Conservation (phyloP, 352 stramenopile genomes). For the Globisporangium splendens region DNA sequence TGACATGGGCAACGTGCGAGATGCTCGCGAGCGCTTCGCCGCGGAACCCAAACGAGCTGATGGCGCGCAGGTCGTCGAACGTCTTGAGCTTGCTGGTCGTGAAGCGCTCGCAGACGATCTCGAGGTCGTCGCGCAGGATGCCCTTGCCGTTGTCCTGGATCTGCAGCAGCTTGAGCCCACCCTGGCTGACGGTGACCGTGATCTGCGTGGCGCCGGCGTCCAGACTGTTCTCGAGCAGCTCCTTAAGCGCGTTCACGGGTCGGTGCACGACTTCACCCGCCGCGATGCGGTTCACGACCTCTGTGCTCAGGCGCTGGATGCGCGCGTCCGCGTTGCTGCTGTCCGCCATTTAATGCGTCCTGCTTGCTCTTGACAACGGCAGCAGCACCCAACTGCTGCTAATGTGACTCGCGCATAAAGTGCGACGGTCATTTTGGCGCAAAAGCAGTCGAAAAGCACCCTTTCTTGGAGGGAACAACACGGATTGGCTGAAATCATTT, state of each 20-base stretch:
- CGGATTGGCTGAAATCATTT: constrained; percentile 28
- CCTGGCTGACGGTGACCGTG: constrained; percentile 70
- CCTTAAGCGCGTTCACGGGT: constrained; percentile 93
- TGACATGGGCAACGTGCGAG: constrained; percentile 92
- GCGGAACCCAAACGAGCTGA: constrained; percentile 98
- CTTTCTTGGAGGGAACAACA: constrained; percentile 42
- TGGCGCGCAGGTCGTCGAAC: constrained; percentile 94
- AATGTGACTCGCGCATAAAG: not conserved
- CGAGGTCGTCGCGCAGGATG: constrained; percentile 90
- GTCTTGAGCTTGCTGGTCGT: constrained; percentile 96
- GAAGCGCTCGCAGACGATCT: constrained; percentile 96
- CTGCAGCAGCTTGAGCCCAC: constrained; percentile 92
- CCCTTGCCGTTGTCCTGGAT: constrained; percentile 95
- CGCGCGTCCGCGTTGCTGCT: constrained; percentile 16
- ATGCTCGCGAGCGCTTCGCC: constrained; percentile 98
- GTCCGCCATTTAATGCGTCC: not conserved
- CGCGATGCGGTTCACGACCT: constrained; percentile 95
- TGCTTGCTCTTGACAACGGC: not conserved
- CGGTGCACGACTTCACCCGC: constrained; percentile 95
- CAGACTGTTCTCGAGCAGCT: constrained; percentile 98
- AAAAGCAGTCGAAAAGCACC: not conserved
- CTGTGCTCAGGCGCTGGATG: constrained; percentile 86
- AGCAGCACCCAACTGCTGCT: no score
- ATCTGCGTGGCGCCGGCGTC: constrained; percentile 92
- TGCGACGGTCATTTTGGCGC: constrained; percentile 2